Percentiles rank a stretch among this genome's conserved stretches.
phyloP scores from a whole-genome alignment of 2,329 filamentous ascomycete species.

The Podosphaera aphanis region DNA sequence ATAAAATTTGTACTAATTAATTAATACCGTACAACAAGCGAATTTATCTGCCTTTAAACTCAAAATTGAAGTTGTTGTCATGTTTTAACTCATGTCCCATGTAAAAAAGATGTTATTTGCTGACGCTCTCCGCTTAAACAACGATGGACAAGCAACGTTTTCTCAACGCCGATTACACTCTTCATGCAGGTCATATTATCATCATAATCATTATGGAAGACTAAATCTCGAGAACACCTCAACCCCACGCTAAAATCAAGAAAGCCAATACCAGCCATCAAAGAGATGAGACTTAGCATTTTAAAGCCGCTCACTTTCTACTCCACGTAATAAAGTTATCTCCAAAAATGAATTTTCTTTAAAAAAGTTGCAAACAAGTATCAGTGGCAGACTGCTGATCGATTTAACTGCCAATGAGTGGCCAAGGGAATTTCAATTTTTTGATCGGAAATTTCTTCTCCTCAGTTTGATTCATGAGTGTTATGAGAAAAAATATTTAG shows the following conservation, averaged over 20 bases:
- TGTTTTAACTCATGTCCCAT: neutral
- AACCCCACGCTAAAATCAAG: neutral
- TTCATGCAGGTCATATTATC: neutral
- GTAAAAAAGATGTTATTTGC: neutral
- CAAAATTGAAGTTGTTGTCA: too few relatives aligned
- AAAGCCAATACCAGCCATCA: neutral
- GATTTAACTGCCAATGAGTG: neutral
- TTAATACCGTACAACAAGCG: too few relatives aligned
- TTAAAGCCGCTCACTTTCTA: neutral
- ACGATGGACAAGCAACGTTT: neutral
- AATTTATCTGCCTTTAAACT: too few relatives aligned
- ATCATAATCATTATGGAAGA: neutral
- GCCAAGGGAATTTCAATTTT: neutral
- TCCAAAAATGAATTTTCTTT: neutral
- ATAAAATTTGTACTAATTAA: too few relatives aligned
- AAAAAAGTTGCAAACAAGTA: neutral
- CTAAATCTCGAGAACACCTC: neutral
- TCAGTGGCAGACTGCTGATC: neutral
- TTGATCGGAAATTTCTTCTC: neutral
- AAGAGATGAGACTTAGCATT: neutral
- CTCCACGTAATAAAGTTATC: neutral
- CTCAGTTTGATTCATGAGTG: neutral
- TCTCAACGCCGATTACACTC: neutral
- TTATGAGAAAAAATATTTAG: neutral
- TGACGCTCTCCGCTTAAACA: neutral